These are phyloP conservation scores for Peronosclerospora sorghi DNA, from an alignment of 352 stramenopile species.

Conservation along the genomic window DNA sequence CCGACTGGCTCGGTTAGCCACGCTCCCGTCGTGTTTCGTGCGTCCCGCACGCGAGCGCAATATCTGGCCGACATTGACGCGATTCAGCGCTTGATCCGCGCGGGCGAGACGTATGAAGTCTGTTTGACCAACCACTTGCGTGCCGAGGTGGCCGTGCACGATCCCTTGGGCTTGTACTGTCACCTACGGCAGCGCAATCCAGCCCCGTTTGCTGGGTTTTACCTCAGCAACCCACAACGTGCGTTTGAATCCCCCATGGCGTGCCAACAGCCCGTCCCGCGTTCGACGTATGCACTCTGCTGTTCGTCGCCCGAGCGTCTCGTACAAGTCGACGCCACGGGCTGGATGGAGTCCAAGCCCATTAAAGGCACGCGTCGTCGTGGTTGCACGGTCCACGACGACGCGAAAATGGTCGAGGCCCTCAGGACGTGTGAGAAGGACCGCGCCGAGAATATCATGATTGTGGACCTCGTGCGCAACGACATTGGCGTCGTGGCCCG, in stretches of 20 bases:
- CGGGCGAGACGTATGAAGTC: constrained; percentile 93
- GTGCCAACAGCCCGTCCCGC: no score
- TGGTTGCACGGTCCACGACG: constrained; percentile 27
- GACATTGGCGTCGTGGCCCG: constrained; percentile 91
- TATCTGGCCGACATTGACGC: constrained; percentile 83
- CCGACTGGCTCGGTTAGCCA: no score
- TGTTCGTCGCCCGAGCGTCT: constrained; percentile 96
- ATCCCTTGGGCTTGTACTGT: constrained; percentile 82
- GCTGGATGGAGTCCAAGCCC: constrained; percentile 92
- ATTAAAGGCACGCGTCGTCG: constrained; percentile 92
- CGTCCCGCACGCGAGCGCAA: constrained; percentile 47
- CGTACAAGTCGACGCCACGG: constrained; percentile 52
- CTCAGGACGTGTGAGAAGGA: constrained; percentile 87
- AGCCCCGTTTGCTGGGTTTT: constrained; percentile 90
- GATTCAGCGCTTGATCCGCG: constrained; percentile 85
- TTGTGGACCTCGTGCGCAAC: constrained; percentile 94
- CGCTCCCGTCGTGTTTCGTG: constrained; percentile 50
- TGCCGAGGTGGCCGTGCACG: constrained; percentile 22
- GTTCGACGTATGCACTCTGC: constrained; percentile 88
- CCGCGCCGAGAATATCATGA: constrained; percentile 97
- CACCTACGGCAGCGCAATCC: constrained; percentile 87
- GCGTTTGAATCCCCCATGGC: constrained; percentile 22
- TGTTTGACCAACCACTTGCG: constrained; percentile 93
- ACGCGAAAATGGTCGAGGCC: constrained; percentile 52
- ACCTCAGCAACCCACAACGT: constrained; percentile 56